Evolutionary conservation across 2,329 filamentous ascomycete species (phyloP), one percentile per base, ranked within the genome.

Genomic region (Ceratocystis smalleyi): DNA sequence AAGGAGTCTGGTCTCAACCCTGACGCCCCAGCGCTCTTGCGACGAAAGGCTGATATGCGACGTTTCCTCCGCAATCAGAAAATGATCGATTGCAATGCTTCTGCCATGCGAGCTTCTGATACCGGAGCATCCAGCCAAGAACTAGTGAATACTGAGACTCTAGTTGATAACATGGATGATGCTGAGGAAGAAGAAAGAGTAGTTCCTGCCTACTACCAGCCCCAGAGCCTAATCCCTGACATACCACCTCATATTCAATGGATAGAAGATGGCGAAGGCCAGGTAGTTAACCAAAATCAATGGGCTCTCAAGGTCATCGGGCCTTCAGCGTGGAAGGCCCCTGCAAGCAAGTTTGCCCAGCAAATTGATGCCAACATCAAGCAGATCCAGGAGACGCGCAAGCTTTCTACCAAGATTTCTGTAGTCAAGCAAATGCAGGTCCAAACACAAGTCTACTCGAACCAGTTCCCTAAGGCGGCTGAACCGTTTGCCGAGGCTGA

Each of bases 381-480:
- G 67, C 91, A 96, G 72, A 91, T 99, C 81, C 94, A 99, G 73
- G 92, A 97, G 71, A 99, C 94, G 0, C 83, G 94, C 69, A 97
- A 96, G 72, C 82, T 99, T 35, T 95, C 91, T 70, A 91, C 91
- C 10, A 99, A 97, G 76, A 96, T 99, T 72, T 87, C 89, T 60
- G 90, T 99, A 67, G 94, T 99, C 73, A 99, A 97, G 77, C 94
- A 99, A 76, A 99, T 99, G 94, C 94, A 99, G 75, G 84, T 97
- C 63, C 94, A 99, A 74, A 89, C 91, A 62, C 94, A 96, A 82
- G 89, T 90, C 72, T 99, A 99, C 72, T 88, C 91, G 71, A 99
- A 99, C 71, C 94, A 99, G 73, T 99, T 99, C 70, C 91, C 92
- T 68, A 96, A 96, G 75, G 96, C 95, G 72, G 89, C 96, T 68